Conservation (phyloP, 441 rosid species). For the Biscutella laevigata region DNA sequence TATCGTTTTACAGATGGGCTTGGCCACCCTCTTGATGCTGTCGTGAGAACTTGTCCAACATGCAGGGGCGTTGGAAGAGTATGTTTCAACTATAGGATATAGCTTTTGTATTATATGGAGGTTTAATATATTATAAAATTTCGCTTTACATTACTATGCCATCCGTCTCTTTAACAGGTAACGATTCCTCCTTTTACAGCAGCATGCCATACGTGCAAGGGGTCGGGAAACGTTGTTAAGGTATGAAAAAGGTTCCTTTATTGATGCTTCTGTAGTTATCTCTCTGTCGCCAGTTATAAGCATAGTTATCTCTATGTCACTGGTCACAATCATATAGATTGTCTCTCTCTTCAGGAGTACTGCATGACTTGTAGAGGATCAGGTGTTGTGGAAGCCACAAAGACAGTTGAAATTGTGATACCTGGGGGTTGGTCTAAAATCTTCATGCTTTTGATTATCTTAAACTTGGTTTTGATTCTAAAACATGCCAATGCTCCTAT, state of each 20-base stretch:
- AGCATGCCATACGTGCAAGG: constrained; percentile 65
- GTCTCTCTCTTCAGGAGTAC: constrained; percentile 41
- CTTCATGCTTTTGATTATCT: constrained; percentile 7
- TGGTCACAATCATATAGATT: constrained; percentile 5
- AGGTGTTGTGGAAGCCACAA: constrained; percentile 68
- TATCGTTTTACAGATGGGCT: constrained; percentile 53
- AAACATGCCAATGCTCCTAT: constrained; percentile 13
- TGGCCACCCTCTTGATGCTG: constrained; percentile 64
- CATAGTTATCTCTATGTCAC: too few relatives aligned
- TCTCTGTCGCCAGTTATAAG: too few relatives aligned
- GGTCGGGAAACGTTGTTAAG: constrained; percentile 60
- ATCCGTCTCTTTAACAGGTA: constrained; percentile 41
- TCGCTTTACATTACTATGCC: constrained; percentile 13
- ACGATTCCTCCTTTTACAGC: constrained; percentile 89
- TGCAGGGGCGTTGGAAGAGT: constrained; percentile 81
- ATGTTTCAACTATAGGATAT: constrained; percentile 32
- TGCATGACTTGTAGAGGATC: constrained; percentile 71
- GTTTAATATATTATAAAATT: neutral
- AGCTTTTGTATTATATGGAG: constrained; percentile 1
- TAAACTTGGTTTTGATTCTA: neutral
- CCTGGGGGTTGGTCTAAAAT: constrained; percentile 63
- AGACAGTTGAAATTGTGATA: constrained; percentile 58
- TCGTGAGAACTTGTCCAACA: constrained; percentile 48
- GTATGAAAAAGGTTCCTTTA: constrained; percentile 31
- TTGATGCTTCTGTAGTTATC: constrained; percentile 10